These are phyloP conservation scores for Globisporangium spiculum DNA, from an alignment of 352 stramenopile genomes.

Conservation along the genomic window DNA sequence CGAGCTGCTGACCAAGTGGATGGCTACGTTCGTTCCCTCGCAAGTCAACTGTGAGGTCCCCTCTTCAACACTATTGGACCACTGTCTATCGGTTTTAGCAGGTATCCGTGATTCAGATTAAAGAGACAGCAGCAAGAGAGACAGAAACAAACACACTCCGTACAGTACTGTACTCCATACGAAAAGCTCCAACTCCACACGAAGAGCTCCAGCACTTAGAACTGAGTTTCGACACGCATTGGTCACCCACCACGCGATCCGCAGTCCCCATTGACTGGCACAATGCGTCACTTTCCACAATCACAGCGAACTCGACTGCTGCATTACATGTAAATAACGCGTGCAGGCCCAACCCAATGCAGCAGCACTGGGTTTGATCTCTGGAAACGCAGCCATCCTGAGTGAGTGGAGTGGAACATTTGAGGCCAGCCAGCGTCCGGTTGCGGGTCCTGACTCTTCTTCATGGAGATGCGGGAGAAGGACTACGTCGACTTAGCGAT, in stretches of 20 bases:
- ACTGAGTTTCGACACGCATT: not conserved
- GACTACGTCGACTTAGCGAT: not conserved
- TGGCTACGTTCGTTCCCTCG: not conserved
- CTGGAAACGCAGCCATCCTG: not conserved
- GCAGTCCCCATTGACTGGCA: not conserved
- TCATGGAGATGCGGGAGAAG: not conserved
- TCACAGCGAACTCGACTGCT: not conserved
- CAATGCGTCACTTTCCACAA: not conserved
- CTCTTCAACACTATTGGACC: too few species aligned
- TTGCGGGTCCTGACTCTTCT: not conserved
- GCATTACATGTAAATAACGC: too few species aligned
- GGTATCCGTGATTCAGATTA: not conserved
- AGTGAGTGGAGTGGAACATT: not conserved
- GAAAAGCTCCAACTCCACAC: too few species aligned
- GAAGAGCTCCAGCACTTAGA: too few species aligned
- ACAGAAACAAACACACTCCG: not conserved
- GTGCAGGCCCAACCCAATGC: not conserved
- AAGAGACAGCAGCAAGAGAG: not conserved
- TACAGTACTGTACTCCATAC: not conserved
- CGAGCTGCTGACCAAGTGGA: not conserved
- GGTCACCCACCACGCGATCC: not conserved
- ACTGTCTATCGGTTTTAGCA: not conserved
- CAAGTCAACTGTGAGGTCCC: not conserved
- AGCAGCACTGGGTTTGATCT: not conserved
- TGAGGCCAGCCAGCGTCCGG: not conserved